Conservation (phyloP, 208 protist genomes). For the Phytomonas sp. region DNA sequence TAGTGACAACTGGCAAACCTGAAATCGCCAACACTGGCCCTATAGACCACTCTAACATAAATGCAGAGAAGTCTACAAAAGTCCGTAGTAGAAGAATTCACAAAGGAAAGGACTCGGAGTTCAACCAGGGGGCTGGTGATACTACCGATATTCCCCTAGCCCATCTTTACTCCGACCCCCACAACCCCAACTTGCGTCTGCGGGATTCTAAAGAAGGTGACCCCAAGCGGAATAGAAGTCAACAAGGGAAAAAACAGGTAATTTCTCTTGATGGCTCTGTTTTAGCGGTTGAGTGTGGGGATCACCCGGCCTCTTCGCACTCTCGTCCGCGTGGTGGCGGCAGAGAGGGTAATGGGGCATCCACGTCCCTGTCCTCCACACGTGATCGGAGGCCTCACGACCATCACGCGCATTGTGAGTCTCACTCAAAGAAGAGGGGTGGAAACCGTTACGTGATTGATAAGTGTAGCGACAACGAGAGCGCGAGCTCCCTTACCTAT, state of each 20-base stretch:
- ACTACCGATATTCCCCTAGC: slow-evolving; percentile 1
- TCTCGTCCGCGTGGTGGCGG: not conserved
- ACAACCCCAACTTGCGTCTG: not conserved
- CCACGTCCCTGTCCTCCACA: not conserved
- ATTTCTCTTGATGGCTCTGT: not conserved
- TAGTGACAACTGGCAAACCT: not conserved
- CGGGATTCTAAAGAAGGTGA: not conserved
- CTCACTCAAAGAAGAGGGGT: not conserved
- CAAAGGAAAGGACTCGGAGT: not conserved
- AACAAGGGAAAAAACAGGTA: not conserved
- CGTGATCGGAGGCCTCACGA: not conserved
- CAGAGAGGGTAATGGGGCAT: not conserved
- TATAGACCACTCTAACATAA: not conserved
- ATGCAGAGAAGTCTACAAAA: not conserved
- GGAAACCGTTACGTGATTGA: slow-evolving; percentile 5
- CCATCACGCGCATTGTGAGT: not conserved
- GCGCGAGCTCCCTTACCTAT: not conserved
- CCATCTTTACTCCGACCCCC: slow-evolving; percentile 3
- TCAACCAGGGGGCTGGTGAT: not conserved
- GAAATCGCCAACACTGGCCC: not conserved
- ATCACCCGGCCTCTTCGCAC: not conserved
- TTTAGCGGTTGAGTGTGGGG: not conserved
- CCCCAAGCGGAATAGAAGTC: not conserved
- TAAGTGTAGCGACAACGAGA: slow-evolving; percentile 5
- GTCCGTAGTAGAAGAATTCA: not conserved